Conservation (phyloP, 495 filamentous ascomycete species). For the Neurospora terricola region DNA sequence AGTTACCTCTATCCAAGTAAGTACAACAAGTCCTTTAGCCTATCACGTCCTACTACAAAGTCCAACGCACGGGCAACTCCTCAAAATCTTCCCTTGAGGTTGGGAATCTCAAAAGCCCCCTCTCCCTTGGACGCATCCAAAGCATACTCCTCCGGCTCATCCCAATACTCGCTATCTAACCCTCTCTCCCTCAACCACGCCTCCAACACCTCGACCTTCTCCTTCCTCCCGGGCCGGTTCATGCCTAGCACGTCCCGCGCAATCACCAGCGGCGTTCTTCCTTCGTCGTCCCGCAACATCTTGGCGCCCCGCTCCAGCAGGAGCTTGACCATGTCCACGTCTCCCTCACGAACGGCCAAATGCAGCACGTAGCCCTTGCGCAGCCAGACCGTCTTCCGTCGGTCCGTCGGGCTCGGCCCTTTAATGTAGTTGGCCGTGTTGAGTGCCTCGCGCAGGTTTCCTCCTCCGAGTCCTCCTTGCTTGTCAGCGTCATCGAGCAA, state of each 20-base stretch:
- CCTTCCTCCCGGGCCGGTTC: not conserved
- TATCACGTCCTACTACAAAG: not conserved
- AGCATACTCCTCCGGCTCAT: not conserved
- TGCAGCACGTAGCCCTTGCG: not conserved
- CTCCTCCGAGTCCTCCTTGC: not conserved
- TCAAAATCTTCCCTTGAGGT: not conserved
- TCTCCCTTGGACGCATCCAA: not conserved
- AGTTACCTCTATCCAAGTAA: not conserved
- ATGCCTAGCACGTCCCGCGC: not conserved
- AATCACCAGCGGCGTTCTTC: not conserved
- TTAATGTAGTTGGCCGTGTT: not conserved
- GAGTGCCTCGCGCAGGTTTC: not conserved
- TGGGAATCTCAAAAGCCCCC: not conserved
- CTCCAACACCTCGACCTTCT: not conserved
- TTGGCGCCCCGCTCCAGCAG: not conserved
- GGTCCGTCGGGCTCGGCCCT: not conserved
- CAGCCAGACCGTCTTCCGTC: not conserved
- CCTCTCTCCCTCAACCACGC: not conserved
- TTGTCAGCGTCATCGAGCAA: not conserved
- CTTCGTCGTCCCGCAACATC: not conserved
- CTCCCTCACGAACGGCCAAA: not conserved
- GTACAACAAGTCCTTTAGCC: not conserved
- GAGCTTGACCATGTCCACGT: not conserved
- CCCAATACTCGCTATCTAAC: not conserved
- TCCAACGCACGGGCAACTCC: not conserved